Percentiles rank a stretch among this genome's conserved stretches.
Conservation (phyloP, 495 filamentous ascomycete genomes). For the Lasiosphaeria miniovina region DNA sequence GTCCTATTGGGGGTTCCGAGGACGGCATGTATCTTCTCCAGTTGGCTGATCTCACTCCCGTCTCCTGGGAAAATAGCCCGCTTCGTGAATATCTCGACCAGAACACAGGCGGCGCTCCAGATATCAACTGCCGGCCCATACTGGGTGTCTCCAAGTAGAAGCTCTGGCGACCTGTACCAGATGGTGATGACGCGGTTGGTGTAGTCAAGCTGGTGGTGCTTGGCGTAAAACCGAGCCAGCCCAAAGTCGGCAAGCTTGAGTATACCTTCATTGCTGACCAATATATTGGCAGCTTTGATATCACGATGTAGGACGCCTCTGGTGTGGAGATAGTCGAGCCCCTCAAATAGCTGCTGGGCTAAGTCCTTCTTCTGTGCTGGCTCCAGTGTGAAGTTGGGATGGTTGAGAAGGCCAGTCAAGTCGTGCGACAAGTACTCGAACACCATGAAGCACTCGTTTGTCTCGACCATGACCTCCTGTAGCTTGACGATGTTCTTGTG, state of each 20-base stretch:
- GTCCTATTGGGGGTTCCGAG: slow-evolving; percentile 80
- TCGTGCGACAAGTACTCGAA: slow-evolving; percentile 99
- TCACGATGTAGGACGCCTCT: slow-evolving; percentile 93
- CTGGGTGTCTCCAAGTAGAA: slow-evolving; percentile 88
- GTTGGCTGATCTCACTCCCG: slow-evolving; percentile 88
- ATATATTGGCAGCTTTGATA: slow-evolving; percentile 91
- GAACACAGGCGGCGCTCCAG: slow-evolving; percentile 96
- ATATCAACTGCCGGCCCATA: slow-evolving; percentile 96
- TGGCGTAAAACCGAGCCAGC: slow-evolving; percentile 93
- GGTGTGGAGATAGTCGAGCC: slow-evolving; percentile 90
- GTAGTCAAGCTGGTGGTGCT: slow-evolving; percentile 89
- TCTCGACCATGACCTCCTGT: slow-evolving; percentile 96
- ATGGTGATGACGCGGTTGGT: slow-evolving; percentile 98
- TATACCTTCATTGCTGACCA: slow-evolving; percentile 82
- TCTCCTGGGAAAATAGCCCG: slow-evolving; percentile 95
- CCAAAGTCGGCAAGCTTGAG: slow-evolving; percentile 97
- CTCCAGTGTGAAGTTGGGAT: slow-evolving; percentile 87
- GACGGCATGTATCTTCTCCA: slow-evolving; percentile 93
- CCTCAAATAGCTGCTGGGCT: slow-evolving; percentile 89
- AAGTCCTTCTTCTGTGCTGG: slow-evolving; percentile 89
- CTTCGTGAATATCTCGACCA: slow-evolving; percentile 93
- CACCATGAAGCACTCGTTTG: slow-evolving; percentile 99
- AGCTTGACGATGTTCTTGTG: slow-evolving; percentile 86
- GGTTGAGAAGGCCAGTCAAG: slow-evolving; percentile 69
- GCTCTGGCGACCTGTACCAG: slow-evolving; percentile 93